These are phyloP conservation scores for Ceratocystis alfenasii DNA, from an alignment of 2,329 filamentous ascomycete species.

Conservation along the genomic window DNA sequence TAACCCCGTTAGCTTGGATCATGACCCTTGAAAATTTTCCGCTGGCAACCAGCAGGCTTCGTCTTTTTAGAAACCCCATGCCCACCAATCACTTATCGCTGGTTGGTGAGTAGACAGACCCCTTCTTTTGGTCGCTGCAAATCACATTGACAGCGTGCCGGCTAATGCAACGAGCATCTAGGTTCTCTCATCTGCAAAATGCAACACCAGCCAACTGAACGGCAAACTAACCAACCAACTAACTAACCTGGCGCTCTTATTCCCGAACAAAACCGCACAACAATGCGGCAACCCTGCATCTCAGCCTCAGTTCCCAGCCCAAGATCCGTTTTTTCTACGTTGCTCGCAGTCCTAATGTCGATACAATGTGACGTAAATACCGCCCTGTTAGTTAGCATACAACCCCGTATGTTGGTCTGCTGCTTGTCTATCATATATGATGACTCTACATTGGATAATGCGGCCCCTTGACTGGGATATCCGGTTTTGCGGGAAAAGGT, in stretches of 20 bases:
- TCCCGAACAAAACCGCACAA: background rate
- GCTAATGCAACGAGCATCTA: background rate
- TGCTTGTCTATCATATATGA: background rate
- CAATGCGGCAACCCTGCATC: background rate
- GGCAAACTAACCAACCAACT: background rate
- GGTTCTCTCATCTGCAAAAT: background rate
- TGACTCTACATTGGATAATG: too few relatives aligned
- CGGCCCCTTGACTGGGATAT: slow-evolving; percentile 2
- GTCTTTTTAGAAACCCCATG: too few relatives aligned
- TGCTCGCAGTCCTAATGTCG: background rate
- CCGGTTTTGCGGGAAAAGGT: background rate
- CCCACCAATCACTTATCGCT: background rate
- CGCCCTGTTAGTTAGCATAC: background rate
- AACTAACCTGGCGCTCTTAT: background rate
- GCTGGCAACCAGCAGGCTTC: too few relatives aligned
- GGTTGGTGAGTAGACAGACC: background rate
- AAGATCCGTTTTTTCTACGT: background rate
- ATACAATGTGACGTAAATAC: background rate
- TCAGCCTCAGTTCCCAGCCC: background rate
- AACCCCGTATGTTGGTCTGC: background rate
- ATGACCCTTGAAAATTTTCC: too few relatives aligned
- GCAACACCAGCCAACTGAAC: background rate
- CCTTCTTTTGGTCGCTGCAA: background rate
- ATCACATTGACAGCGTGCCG: background rate
- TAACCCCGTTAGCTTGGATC: too few relatives aligned